Evolutionary conservation across 345 rosid species (phyloP).

Genomic region (Carallia pectinifolia): DNA sequence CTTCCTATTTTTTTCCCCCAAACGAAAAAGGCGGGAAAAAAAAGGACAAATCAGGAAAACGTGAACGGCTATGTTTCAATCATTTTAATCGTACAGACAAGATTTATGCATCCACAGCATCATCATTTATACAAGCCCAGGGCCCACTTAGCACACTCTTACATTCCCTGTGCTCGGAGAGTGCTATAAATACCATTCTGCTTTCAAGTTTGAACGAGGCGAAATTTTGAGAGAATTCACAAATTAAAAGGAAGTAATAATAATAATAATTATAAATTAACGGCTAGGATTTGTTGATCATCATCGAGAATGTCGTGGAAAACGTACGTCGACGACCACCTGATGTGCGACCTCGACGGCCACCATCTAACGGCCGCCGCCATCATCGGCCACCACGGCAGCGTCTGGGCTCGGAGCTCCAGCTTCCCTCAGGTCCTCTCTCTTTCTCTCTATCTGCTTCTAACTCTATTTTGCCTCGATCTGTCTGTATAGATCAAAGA

Average conservation of each 20-base stretch:
- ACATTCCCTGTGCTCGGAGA: neutral
- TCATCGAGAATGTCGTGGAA: slow-evolving; percentile 24
- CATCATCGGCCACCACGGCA: slow-evolving; percentile 26
- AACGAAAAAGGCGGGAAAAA: neutral
- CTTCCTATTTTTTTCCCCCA: neutral
- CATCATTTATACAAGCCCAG: neutral
- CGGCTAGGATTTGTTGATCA: slow-evolving; percentile 5
- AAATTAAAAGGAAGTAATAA: neutral
- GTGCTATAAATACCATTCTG: slow-evolving; percentile 24
- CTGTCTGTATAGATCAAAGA: slow-evolving; percentile 4
- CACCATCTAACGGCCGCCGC: slow-evolving; percentile 17
- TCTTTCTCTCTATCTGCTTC: neutral
- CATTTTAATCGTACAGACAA: slow-evolving; percentile 14
- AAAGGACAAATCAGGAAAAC: neutral
- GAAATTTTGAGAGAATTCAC: neutral
- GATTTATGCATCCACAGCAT: neutral
- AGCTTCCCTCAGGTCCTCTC: slow-evolving; percentile 23
- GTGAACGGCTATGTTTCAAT: slow-evolving; percentile 34
- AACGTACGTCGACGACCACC: slow-evolving; percentile 25
- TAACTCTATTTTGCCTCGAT: slow-evolving; percentile 3
- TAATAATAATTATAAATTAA: neutral
- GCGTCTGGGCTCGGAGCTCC: slow-evolving; percentile 23
- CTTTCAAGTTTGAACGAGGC: slow-evolving; percentile 15
- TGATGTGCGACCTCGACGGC: slow-evolving; percentile 27
- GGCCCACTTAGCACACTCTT: slow-evolving; percentile 5